phyloP scores from a whole-genome alignment of 805 yeast genomes.

The Wickerhamiella alocasiicola region DNA sequence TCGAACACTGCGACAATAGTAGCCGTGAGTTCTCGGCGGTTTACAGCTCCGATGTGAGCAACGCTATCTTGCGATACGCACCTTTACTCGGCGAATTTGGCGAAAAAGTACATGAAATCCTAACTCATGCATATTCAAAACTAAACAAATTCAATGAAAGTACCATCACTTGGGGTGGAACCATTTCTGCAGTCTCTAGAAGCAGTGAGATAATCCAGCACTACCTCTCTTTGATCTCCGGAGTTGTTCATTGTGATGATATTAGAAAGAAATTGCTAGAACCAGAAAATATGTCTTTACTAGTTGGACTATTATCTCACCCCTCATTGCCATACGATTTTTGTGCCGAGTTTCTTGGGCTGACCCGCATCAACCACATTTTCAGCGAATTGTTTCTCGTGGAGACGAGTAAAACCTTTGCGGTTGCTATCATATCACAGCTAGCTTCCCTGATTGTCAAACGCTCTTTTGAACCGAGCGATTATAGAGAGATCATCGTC shows the following conservation, averaged over 20 bases:
- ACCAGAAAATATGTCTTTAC: not conserved
- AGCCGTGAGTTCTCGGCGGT: not conserved
- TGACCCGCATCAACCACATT: not conserved
- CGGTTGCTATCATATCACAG: no score
- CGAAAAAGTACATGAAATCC: not conserved
- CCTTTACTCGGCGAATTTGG: not conserved
- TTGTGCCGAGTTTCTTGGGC: not conserved
- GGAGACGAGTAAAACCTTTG: no score
- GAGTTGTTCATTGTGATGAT: not conserved
- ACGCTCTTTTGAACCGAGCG: no score
- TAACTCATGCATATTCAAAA: not conserved
- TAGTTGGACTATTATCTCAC: not conserved
- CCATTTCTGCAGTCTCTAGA: not conserved
- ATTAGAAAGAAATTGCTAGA: not conserved
- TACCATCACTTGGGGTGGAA: not conserved
- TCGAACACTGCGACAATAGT: not conserved
- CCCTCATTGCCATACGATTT: conserved; percentile 1
- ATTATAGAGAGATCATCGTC: no score
- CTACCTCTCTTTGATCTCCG: not conserved
- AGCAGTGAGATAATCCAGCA: conserved; percentile 2
- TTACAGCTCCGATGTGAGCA: not conserved
- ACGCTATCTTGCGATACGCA: not conserved
- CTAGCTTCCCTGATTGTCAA: no score
- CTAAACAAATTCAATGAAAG: not conserved
- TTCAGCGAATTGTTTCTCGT: not conserved